Percentiles rank a stretch among this genome's conserved stretches.
Evolutionary conservation across 1,284 basidiomycete genomes (phyloP).

Genomic region (Trametes pubescens): DNA sequence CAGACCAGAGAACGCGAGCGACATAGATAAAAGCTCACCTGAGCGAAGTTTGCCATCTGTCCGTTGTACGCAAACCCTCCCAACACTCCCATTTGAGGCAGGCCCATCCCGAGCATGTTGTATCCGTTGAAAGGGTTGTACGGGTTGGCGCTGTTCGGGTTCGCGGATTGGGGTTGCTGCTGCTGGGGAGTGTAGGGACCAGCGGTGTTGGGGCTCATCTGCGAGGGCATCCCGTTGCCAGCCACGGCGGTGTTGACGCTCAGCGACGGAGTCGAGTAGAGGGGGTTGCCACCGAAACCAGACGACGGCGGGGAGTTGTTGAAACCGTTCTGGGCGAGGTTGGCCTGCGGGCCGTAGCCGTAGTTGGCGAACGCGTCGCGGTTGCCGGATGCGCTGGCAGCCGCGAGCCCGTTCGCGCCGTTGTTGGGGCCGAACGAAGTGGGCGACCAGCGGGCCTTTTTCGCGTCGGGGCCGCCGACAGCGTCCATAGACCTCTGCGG

Average conservation of each 20-base stretch:
- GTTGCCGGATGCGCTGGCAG: conserved; percentile 49
- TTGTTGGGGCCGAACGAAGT: conserved; percentile 59
- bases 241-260: conserved; percentile 71
- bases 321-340: conserved; percentile 59
- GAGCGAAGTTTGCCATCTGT: conserved; percentile 71
- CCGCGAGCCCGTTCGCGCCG: conserved; percentile 49
- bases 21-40: conserved; percentile 49
- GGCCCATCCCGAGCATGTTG: conserved; percentile 79
- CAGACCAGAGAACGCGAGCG: not conserved
- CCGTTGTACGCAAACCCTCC: conserved; percentile 71
- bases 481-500: conserved; percentile 80
- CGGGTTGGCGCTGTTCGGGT: conserved; percentile 46
- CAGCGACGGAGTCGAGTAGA: conserved; percentile 77
- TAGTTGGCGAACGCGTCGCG: conserved; percentile 84
- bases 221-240: conserved; percentile 58
- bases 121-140: conserved; percentile 70
- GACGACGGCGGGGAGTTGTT: conserved; percentile 56
- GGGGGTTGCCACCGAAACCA: conserved; percentile 56
- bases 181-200: conserved; percentile 53
- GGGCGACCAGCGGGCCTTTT: conserved; percentile 88
- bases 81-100: conserved; percentile 73
- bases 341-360: conserved; percentile 80
- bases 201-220: conserved; percentile 71
- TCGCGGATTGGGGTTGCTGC: conserved; percentile 48
- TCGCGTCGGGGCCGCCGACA: conserved; percentile 80